Percentiles rank a stretch among this genome's conserved stretches.
Conservation (phyloP, 768 basidiomycete species). For the Mycena haematopus region DNA sequence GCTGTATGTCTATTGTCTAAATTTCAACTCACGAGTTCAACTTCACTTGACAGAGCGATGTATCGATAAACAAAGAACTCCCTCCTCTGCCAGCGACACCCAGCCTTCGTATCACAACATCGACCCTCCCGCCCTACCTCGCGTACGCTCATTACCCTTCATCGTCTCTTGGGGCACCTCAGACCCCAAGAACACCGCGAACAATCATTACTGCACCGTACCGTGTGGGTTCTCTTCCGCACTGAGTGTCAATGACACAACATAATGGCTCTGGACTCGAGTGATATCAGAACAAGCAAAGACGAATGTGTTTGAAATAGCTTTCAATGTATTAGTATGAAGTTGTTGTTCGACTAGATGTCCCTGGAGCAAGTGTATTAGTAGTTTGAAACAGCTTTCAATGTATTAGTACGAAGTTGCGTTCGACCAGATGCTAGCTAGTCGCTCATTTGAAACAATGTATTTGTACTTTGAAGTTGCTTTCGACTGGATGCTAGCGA, state of each 20-base stretch:
- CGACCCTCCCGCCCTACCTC: not conserved
- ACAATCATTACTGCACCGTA: not conserved
- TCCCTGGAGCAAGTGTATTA: too few species aligned
- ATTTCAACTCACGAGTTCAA: not conserved
- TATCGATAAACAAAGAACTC: slow-evolving; percentile 18
- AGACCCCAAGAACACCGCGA: slow-evolving; percentile 2
- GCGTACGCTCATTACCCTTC: not conserved
- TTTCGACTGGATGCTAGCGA: too few species aligned
- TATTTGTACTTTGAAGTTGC: too few species aligned
- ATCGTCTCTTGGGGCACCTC: not conserved
- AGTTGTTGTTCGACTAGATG: too few species aligned
- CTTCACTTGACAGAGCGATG: slow-evolving; percentile 7
- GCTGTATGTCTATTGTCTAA: slow-evolving; percentile 3
- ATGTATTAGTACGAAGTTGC: too few species aligned
- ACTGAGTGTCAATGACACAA: not conserved
- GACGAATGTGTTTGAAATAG: not conserved
- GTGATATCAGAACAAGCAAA: not conserved
- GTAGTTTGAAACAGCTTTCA: too few species aligned
- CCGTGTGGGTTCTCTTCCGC: slow-evolving; percentile 3
- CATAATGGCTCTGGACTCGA: not conserved
- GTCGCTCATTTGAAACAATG: too few species aligned
- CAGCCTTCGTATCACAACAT: not conserved
- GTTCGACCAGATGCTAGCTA: too few species aligned
- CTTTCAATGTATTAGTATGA: too few species aligned
- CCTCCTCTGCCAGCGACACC: slow-evolving; percentile 10